Evolutionary conservation across 2,329 filamentous ascomycete species (phyloP).

Genomic region (Fusarium caatingaense): DNA sequence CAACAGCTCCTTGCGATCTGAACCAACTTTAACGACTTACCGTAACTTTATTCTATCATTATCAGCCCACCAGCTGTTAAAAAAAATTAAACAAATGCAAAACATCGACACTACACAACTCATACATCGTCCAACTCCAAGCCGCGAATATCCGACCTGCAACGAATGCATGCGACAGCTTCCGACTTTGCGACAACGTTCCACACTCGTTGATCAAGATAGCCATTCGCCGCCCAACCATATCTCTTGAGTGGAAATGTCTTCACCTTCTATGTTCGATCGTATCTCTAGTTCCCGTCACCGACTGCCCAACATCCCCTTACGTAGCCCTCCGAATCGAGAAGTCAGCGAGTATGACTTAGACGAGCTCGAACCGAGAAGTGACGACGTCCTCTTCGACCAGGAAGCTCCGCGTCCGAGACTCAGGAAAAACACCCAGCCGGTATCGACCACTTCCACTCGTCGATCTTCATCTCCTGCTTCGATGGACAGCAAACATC

Average conservation of each 20-base stretch:
- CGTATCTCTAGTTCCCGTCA: slow-evolving; percentile 44
- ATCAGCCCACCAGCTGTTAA: too few relatives aligned
- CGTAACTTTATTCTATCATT: neutral
- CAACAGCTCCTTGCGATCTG: slow-evolving; percentile 1
- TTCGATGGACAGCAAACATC: slow-evolving; percentile 43
- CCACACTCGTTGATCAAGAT: neutral
- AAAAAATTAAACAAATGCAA: neutral
- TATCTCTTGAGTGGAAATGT: slow-evolving; percentile 34
- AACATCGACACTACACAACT: neutral
- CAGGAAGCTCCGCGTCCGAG: slow-evolving; percentile 40
- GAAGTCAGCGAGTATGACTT: slow-evolving; percentile 53
- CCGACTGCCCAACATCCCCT: slow-evolving; percentile 44
- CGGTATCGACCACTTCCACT: slow-evolving; percentile 2
- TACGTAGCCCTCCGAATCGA: slow-evolving; percentile 42
- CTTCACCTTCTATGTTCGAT: slow-evolving; percentile 46
- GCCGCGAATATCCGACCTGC: slow-evolving; percentile 18
- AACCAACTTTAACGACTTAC: neutral
- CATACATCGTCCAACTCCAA: neutral
- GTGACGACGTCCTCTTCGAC: slow-evolving; percentile 45
- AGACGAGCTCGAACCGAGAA: slow-evolving; percentile 54
- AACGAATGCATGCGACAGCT: slow-evolving; percentile 27
- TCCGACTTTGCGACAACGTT: slow-evolving; percentile 1
- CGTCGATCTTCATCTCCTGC: slow-evolving; percentile 33
- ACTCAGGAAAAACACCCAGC: slow-evolving; percentile 32
- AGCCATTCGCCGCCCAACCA: neutral